phyloP scores from a whole-genome alignment of 805 yeast species.

The Pichia insulana region DNA sequence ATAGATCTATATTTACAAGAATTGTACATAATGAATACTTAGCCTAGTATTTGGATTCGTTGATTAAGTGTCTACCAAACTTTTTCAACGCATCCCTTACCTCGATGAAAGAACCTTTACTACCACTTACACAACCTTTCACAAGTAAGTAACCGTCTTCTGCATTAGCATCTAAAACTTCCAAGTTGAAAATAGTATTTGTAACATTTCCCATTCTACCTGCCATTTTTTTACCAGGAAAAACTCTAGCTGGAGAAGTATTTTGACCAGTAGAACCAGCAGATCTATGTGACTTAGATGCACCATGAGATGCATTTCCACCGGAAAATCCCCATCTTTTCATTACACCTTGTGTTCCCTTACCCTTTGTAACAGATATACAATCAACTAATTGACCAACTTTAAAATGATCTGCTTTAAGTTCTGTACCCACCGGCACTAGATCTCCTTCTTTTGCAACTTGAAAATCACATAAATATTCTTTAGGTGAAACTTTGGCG shows the following conservation, averaged over 20 bases:
- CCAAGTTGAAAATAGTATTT: constrained; percentile 66
- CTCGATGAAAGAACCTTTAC: constrained; percentile 65
- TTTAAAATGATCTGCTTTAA: constrained; percentile 77
- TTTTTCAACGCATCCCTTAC: constrained; percentile 69
- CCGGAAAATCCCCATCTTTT: constrained; percentile 88
- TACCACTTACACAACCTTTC: constrained; percentile 88
- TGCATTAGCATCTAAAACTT: constrained; percentile 72
- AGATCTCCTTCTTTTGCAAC: constrained; percentile 59
- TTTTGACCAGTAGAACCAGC: constrained; percentile 97
- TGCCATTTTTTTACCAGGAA: constrained; percentile 97
- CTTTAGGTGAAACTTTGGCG: constrained; percentile 81
- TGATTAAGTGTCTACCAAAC: constrained; percentile 23
- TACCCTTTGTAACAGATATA: constrained; percentile 76
- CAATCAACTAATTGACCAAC: constrained; percentile 81
- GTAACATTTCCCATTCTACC: constrained; percentile 86
- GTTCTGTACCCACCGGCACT: constrained; percentile 66
- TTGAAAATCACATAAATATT: constrained; percentile 66
- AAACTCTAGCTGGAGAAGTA: constrained; percentile 91
- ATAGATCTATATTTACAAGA: constrained; percentile 1
- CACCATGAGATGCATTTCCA: constrained; percentile 92
- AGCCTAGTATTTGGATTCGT: not conserved
- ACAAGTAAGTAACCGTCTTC: constrained; percentile 74
- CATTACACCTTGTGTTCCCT: constrained; percentile 98
- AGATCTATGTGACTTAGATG: constrained; percentile 83
- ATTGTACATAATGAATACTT: constrained; percentile 1